A percentile compares a stretch with the other conserved stretches of the same genome.
phyloP scores from a whole-genome alignment of 345 rosid genomes.

The Gossypium stocksii region DNA sequence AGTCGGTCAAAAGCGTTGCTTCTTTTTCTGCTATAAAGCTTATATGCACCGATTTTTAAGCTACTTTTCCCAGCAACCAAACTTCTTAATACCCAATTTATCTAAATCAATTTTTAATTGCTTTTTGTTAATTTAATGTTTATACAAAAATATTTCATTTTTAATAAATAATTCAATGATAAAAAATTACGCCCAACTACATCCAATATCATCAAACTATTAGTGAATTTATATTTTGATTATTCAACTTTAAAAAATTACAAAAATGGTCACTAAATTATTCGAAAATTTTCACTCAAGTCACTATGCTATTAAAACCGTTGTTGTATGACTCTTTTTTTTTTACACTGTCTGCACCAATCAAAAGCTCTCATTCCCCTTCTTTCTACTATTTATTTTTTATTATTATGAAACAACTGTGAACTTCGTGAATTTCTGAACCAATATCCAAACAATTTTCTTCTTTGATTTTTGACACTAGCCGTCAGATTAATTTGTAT shows the following conservation, averaged over 20 bases:
- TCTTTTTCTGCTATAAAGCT: slow-evolving; percentile 31
- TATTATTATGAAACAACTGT: accelerated
- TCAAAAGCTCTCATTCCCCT: accelerated
- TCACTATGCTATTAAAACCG: too few species aligned
- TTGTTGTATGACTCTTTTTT: too few species aligned
- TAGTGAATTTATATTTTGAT: too few species aligned
- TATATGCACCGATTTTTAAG: slow-evolving; percentile 25
- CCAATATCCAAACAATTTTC: too few species aligned
- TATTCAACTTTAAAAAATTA: too few species aligned
- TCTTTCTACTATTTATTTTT: too few species aligned
- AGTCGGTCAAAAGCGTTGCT: slow-evolving; percentile 36
- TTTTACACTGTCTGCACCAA: too few species aligned
- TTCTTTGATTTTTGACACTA: too few species aligned
- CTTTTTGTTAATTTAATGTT: neutral
- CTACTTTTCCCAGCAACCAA: slow-evolving; percentile 21
- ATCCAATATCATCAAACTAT: too few species aligned
- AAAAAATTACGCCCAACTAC: neutral
- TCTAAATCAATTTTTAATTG: neutral
- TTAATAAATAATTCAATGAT: neutral
- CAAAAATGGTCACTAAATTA: too few species aligned
- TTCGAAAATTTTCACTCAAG: too few species aligned
- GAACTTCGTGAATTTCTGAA: accelerated
- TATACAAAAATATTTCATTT: neutral
- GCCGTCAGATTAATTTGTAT: accelerated
- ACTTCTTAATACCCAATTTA: neutral